Evolutionary conservation across 2,329 filamentous ascomycete species (phyloP).

Genomic region (Metarhizium rileyi): DNA sequence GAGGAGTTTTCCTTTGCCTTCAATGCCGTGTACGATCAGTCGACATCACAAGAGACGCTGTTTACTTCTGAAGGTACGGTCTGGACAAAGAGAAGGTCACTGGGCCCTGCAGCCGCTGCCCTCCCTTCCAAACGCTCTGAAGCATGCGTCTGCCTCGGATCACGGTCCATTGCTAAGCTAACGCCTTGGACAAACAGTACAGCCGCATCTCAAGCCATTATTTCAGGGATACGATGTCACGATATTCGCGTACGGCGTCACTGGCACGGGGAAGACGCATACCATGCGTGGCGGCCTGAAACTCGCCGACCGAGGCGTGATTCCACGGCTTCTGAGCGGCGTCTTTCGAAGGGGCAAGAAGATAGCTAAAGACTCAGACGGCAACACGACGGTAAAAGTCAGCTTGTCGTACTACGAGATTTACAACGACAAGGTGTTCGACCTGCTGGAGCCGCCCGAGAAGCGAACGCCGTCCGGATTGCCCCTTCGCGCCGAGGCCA

Average conservation of each 20-base stretch:
- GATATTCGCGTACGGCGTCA: constrained; percentile 87
- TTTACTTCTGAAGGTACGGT: constrained; percentile 77
- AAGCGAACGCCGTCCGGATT: constrained; percentile 75
- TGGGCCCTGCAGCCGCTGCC: background rate
- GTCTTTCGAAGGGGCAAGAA: constrained; percentile 82
- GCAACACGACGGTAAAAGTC: constrained; percentile 61
- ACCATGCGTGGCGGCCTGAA: constrained; percentile 90
- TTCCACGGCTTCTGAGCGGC: constrained; percentile 73
- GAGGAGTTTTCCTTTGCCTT: constrained; percentile 94
- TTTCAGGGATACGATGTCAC: constrained; percentile 85
- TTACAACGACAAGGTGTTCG: constrained; percentile 92
- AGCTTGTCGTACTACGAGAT: constrained; percentile 90
- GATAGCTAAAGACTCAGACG: constrained; percentile 67
- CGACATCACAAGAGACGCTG: constrained; percentile 72
- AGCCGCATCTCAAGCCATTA: constrained; percentile 81
- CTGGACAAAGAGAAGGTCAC: background rate
- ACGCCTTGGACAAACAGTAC: constrained; percentile 48
- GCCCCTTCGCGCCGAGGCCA: constrained; percentile 75
- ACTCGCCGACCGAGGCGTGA: constrained; percentile 76
- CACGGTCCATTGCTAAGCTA: constrained; percentile 15
- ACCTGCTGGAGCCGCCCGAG: constrained; percentile 79
- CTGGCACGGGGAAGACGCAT: constrained; percentile 89
- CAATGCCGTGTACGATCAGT: constrained; percentile 80
- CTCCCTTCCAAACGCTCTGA: background rate
- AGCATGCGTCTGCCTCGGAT: background rate